phyloP scores from a whole-genome alignment of 352 stramenopile genomes.

The Pythium dissotocum region DNA sequence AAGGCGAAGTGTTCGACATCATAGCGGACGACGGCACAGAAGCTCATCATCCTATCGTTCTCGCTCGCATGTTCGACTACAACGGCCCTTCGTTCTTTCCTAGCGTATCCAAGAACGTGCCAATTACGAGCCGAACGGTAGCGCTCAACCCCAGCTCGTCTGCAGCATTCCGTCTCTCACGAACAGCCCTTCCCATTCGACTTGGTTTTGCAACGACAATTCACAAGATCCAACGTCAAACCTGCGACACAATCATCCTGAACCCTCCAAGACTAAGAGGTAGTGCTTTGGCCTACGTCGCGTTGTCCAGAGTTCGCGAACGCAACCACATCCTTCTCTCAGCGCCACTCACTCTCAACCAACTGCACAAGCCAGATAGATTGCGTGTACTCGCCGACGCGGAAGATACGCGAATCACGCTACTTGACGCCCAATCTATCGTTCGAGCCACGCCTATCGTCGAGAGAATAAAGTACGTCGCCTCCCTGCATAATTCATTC shows the following conservation, averaged over 20 bases:
- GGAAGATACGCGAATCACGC: too few species aligned
- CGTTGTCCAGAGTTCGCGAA: slow-evolving; percentile 10
- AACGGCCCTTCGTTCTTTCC: too few species aligned
- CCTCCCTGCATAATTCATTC: too few species aligned
- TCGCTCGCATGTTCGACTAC: slow-evolving; percentile 12
- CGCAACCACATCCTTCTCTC: too few species aligned
- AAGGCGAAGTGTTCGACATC: too few species aligned
- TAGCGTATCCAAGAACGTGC: background rate
- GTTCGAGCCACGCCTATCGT: too few species aligned
- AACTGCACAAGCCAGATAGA: too few species aligned
- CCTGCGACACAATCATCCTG: slow-evolving; percentile 4
- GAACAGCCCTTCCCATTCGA: slow-evolving; percentile 11
- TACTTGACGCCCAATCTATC: too few species aligned
- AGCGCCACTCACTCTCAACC: too few species aligned
- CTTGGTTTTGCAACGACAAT: slow-evolving; percentile 18
- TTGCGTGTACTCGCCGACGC: too few species aligned
- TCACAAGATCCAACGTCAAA: slow-evolving; percentile 19
- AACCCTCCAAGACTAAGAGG: slow-evolving; percentile 2
- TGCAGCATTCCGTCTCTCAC: background rate
- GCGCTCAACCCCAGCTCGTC: too few species aligned
- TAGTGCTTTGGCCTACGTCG: slow-evolving; percentile 13
- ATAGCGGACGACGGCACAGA: background rate
- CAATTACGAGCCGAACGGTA: background rate
- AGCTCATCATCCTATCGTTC: slow-evolving; percentile 5
- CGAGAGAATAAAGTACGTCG: too few species aligned